Evolutionary conservation across 176 grass and related monocot species (phyloP).

Genomic region (Musa troglodytarum): DNA sequence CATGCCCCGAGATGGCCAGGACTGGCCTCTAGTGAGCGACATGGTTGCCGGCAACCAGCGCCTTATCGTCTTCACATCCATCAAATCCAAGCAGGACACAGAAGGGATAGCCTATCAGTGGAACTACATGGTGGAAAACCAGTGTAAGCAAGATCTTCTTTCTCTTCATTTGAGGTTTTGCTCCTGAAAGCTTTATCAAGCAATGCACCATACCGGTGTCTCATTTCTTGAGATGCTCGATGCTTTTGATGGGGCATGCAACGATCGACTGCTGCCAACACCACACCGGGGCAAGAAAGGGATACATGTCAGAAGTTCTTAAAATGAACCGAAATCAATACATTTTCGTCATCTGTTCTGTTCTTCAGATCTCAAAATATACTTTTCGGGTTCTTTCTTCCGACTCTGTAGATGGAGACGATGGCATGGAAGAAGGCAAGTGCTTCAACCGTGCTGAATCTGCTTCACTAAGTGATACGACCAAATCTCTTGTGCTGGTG

Average conservation of each 20-base stretch:
- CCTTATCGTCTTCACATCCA: constrained; percentile 75
- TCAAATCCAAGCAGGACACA: constrained; percentile 50
- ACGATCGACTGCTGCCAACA: background rate
- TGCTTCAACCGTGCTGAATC: constrained; percentile 67
- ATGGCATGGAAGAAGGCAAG: constrained; percentile 53
- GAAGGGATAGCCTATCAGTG: constrained; percentile 98
- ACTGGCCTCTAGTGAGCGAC: constrained; percentile 80
- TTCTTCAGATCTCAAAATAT: background rate
- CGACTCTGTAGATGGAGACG: constrained; percentile 46
- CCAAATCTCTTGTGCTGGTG: constrained; percentile 65
- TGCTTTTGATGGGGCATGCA: background rate
- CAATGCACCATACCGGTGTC: background rate
- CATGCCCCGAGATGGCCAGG: constrained; percentile 70
- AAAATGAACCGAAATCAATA: no score
- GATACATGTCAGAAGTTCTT: no score
- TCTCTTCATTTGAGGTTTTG: no score
- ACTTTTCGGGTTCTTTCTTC: background rate
- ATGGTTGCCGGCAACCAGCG: constrained; percentile 69
- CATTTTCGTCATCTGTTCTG: background rate
- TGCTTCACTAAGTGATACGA: constrained; percentile 37
- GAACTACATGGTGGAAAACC: constrained; percentile 99
- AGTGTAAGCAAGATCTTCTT: constrained; percentile 40
- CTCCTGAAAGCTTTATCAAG: background rate
- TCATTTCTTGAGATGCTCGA: no score
- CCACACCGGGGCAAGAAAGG: no score